phyloP scores from a whole-genome alignment of 1,284 basidiomycete species.

The Sphaerobolus stellatus region DNA sequence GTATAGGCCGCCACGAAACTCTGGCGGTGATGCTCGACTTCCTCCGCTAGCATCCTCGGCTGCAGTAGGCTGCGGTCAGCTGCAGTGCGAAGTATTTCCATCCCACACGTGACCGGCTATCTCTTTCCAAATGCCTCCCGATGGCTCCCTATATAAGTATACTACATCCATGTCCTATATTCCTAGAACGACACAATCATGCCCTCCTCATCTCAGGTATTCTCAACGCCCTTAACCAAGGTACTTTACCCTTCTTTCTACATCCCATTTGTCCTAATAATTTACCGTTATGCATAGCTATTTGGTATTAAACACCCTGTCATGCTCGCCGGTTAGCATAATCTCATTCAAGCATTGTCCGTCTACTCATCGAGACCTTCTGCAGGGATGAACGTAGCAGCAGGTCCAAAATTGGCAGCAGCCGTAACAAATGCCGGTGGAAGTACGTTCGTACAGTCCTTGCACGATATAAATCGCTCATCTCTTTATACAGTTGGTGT shows the following conservation, averaged over 20 bases:
- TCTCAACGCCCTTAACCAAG: constrained; percentile 60
- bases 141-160: too few relatives aligned
- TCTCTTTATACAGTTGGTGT: constrained; percentile 58
- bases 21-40: too few relatives aligned
- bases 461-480: not conserved
- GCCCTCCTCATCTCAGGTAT: constrained; percentile 57
- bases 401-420: constrained; percentile 75
- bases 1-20: too few relatives aligned
- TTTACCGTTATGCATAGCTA: constrained; percentile 37
- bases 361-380: not conserved
- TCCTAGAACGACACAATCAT: too few relatives aligned
- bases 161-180: too few relatives aligned
- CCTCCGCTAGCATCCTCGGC: too few relatives aligned
- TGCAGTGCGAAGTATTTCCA: too few relatives aligned
- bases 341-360: not conserved
- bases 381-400: constrained; percentile 80
- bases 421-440: constrained; percentile 74
- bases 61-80: too few relatives aligned
- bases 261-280: constrained; percentile 28
- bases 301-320: constrained; percentile 84
- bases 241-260: not conserved
- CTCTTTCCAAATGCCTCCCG: too few relatives aligned
- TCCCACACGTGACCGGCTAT: too few relatives aligned
- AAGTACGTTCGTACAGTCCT: constrained; percentile 10
- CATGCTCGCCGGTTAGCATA: constrained; percentile 60